These are phyloP conservation scores for Blumeria hordei DNA, from an alignment of 2,329 filamentous ascomycete genomes.

Conservation along the genomic window DNA sequence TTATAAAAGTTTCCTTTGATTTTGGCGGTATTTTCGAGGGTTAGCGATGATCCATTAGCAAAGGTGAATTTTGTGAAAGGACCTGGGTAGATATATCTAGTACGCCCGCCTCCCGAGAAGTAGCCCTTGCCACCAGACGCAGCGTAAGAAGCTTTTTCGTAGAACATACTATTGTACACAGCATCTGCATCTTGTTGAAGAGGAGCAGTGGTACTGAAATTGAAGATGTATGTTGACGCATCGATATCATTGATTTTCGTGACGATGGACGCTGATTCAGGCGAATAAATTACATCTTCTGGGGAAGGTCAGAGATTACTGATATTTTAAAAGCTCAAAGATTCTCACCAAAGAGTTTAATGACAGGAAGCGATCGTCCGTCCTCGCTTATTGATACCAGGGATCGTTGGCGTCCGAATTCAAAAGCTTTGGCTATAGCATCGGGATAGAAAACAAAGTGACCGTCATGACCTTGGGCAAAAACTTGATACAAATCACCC, in stretches of 20 bases:
- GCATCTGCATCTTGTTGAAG: conserved; percentile 19
- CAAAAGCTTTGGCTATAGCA: conserved; percentile 24
- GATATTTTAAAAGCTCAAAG: neutral
- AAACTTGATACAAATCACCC: conserved; percentile 25
- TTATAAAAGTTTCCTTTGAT: conserved; percentile 16
- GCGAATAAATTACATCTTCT: conserved; percentile 20
- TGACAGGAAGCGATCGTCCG: conserved; percentile 16
- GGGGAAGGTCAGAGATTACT: neutral
- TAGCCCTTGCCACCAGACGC: conserved; percentile 13
- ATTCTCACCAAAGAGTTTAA: conserved; percentile 3
- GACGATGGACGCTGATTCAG: conserved; percentile 22
- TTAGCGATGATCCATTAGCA: conserved; percentile 17
- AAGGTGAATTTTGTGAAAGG: conserved; percentile 18
- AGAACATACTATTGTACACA: conserved; percentile 20
- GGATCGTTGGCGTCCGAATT: conserved; percentile 22
- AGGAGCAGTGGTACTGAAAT: conserved; percentile 18
- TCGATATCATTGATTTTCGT: conserved; percentile 31
- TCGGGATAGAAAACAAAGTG: conserved; percentile 35
- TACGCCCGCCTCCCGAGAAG: conserved; percentile 17
- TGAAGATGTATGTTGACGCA: conserved; percentile 23
- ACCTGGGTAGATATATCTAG: conserved; percentile 17
- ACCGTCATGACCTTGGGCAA: conserved; percentile 35
- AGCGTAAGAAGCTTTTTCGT: conserved; percentile 13
- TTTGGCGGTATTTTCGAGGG: conserved; percentile 15
- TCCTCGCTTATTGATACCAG: conserved; percentile 36